phyloP scores from a whole-genome alignment of 2,329 filamentous ascomycete species.

The Fusarium nygamai region DNA sequence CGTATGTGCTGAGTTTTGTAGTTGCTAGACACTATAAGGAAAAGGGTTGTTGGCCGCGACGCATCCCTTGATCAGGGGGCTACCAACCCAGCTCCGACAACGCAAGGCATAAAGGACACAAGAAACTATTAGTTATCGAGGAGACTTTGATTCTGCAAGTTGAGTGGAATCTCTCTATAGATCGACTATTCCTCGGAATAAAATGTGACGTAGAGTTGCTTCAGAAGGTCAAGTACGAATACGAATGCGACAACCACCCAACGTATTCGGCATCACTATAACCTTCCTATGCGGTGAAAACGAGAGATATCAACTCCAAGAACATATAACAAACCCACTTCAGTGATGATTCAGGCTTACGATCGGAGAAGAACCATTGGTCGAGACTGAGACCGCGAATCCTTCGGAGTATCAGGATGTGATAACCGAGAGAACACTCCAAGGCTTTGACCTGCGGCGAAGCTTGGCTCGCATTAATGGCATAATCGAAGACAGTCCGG shows the following conservation, averaged over 20 bases:
- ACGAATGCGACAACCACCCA: constrained; percentile 11
- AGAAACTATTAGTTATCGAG: rapidly evolving
- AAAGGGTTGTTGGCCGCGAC: too few relatives aligned
- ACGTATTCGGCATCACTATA: constrained; percentile 12
- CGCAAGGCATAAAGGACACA: background rate
- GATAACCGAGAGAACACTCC: background rate
- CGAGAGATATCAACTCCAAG: background rate
- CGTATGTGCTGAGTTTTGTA: constrained; percentile 3
- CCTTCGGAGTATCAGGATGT: constrained; percentile 2
- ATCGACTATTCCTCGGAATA: background rate
- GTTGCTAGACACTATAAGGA: background rate
- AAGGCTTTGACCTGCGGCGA: background rate
- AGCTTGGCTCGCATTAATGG: background rate
- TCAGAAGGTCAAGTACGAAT: constrained; percentile 10
- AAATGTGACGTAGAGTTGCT: background rate
- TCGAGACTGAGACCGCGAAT: background rate
- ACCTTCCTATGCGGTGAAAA: background rate
- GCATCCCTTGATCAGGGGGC: background rate
- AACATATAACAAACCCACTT: background rate
- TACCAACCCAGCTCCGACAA: background rate
- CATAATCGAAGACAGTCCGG: too few relatives aligned
- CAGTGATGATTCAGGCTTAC: background rate
- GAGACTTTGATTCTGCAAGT: rapidly evolving
- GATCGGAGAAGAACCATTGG: background rate
- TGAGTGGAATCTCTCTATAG: too few relatives aligned